Percentiles rank a stretch among this genome's conserved stretches.
phyloP scores from a whole-genome alignment of 2,329 filamentous ascomycete genomes.

The Alternaria sp. region DNA sequence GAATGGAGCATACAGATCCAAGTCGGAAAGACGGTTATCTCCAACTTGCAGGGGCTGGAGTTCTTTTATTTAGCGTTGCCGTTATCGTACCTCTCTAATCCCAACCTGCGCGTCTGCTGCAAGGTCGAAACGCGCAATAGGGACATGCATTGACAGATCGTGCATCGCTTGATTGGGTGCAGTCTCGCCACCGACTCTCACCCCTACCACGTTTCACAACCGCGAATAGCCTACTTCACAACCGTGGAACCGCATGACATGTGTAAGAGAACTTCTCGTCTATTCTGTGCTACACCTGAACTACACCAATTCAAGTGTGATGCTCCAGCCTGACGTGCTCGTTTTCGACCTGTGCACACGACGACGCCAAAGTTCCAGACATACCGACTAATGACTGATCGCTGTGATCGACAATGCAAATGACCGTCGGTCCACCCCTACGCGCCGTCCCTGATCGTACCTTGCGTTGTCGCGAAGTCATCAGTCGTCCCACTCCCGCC shows the following conservation, averaged over 20 bases:
- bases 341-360: neutral
- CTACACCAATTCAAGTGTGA: neutral
- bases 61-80: slow-evolving; percentile 30
- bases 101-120: slow-evolving; percentile 31
- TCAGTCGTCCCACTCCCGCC: slow-evolving; percentile 55
- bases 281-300: neutral
- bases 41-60: slow-evolving; percentile 11
- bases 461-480: neutral
- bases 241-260: neutral
- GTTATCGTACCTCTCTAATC: slow-evolving; percentile 25
- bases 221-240: neutral
- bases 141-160: slow-evolving; percentile 33
- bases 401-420: slow-evolving; percentile 14
- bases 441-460: slow-evolving; percentile 1
- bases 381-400: slow-evolving; percentile 1
- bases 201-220: slow-evolving; percentile 26
- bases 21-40: neutral
- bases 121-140: slow-evolving; percentile 32
- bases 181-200: slow-evolving; percentile 31
- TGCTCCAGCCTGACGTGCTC: neutral
- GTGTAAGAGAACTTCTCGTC: slow-evolving; percentile 4
- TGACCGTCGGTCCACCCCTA: slow-evolving; percentile 5
- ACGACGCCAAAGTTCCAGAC: slow-evolving; percentile 2
- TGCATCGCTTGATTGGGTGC: slow-evolving; percentile 37
- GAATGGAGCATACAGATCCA: neutral